phyloP scores from a whole-genome alignment of 176 grass and related monocot species.

The Melocanna baccifera region DNA sequence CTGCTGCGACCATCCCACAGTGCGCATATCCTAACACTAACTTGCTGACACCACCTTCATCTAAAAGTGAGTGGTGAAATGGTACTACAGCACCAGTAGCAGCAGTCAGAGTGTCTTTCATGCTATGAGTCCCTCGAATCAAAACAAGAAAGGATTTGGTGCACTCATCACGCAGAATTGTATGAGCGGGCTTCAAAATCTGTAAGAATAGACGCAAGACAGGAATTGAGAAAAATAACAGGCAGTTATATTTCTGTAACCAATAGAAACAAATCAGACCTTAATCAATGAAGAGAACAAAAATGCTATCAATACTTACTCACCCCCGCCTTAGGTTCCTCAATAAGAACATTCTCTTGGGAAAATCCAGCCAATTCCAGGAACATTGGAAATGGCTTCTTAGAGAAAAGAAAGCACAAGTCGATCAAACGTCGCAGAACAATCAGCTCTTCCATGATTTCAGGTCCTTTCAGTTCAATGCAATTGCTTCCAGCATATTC shows the following conservation, averaged over 20 bases:
- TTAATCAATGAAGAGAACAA: conserved; percentile 19
- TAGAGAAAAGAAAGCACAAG: conserved; percentile 86
- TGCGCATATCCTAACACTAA: conserved; percentile 95
- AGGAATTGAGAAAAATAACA: conserved; percentile 18
- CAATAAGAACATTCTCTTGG: conserved; percentile 76
- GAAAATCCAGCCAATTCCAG: conserved; percentile 72
- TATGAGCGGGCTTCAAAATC: conserved; percentile 91
- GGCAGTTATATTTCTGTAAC: conserved; percentile 14
- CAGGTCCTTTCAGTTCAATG: conserved; percentile 56
- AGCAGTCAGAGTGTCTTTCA: conserved; percentile 81
- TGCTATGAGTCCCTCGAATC: conserved; percentile 90
- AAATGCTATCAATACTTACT: conserved; percentile 51
- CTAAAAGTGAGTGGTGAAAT: conserved; percentile 93
- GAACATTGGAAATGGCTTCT: conserved; percentile 81
- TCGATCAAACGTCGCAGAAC: conserved; percentile 73
- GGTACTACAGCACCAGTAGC: conserved; percentile 92
- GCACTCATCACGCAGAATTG: conserved; percentile 71
- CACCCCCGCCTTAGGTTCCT: conserved; percentile 91
- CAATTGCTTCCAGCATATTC: conserved; percentile 84
- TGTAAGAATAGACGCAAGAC: conserved; percentile 24
- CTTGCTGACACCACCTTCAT: conserved; percentile 85
- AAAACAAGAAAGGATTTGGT: conserved; percentile 91
- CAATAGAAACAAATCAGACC: not conserved
- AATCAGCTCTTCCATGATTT: conserved; percentile 78
- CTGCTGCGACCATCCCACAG: conserved; percentile 88